These are phyloP conservation scores for Yarrowia sp. DNA, from an alignment of 805 yeast genomes.

Conservation along the genomic window DNA sequence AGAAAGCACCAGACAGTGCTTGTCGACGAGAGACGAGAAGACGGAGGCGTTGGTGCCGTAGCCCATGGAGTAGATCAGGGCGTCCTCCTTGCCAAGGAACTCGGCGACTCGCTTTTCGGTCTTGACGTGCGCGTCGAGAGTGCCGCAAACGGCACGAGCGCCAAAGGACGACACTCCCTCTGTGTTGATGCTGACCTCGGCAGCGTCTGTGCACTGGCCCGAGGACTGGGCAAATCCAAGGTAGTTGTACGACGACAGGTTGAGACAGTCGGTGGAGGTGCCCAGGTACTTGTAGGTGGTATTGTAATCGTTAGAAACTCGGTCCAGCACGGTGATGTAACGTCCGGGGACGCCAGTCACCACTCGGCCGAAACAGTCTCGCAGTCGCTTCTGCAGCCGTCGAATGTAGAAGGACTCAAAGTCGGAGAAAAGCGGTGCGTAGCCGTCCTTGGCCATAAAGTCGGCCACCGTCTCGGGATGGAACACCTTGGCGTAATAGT, in stretches of 20 bases:
- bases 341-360: slow-evolving; percentile 98
- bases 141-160: slow-evolving; percentile 70
- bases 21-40: slow-evolving; percentile 77
- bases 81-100: slow-evolving; percentile 87
- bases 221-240: slow-evolving; percentile 95
- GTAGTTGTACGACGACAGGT: slow-evolving; percentile 87
- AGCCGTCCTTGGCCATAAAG: slow-evolving; percentile 75
- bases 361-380: slow-evolving; percentile 93
- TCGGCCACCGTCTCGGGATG: slow-evolving; percentile 58
- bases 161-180: slow-evolving; percentile 80
- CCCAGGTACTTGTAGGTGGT: slow-evolving; percentile 72
- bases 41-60: slow-evolving; percentile 91
- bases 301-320: slow-evolving; percentile 64
- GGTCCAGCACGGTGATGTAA: slow-evolving; percentile 73
- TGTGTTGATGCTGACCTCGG: slow-evolving; percentile 57
- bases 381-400: slow-evolving; percentile 83
- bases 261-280: slow-evolving; percentile 69
- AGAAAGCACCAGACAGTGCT: slow-evolving; percentile 84
- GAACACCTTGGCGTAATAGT: slow-evolving; percentile 76
- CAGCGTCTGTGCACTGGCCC: slow-evolving; percentile 82
- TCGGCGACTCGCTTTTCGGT: slow-evolving; percentile 77
- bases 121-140: slow-evolving; percentile 65
- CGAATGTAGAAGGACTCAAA: slow-evolving; percentile 93
- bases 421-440: slow-evolving; percentile 93
- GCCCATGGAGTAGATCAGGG: slow-evolving; percentile 87